Evolutionary conservation across 169 alveolate genomes (phyloP).

Genomic region (Babesia bigemina): DNA sequence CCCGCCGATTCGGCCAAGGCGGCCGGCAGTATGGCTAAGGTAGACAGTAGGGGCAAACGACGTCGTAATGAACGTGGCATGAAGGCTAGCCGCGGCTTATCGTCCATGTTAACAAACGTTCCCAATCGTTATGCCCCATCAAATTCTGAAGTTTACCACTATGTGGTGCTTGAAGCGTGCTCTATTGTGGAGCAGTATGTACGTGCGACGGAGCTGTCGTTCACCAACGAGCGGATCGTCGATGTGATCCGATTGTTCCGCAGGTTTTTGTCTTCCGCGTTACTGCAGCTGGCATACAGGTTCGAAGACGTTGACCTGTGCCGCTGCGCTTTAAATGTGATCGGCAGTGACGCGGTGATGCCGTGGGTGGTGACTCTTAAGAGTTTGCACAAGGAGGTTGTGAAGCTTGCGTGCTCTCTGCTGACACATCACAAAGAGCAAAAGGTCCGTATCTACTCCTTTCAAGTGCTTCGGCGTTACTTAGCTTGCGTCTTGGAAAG

Average conservation of each 20-base stretch:
- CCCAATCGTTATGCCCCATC: constrained; percentile 22
- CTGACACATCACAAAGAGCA: constrained; percentile 41
- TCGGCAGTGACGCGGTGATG: constrained; percentile 18
- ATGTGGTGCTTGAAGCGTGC: constrained; percentile 15
- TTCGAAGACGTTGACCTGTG: constrained; percentile 44
- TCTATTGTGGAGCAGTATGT: constrained; percentile 20
- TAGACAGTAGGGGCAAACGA: background rate
- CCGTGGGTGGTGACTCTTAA: constrained; percentile 47
- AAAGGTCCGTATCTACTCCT: constrained; percentile 25
- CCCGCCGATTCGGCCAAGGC: background rate
- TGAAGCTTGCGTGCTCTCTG: constrained; percentile 41
- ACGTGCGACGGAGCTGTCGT: constrained; percentile 3
- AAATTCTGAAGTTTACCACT: constrained; percentile 37
- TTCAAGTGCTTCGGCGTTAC: constrained; percentile 41
- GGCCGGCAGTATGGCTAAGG: background rate
- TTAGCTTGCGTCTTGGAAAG: constrained; percentile 20
- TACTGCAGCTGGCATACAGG: constrained; percentile 45
- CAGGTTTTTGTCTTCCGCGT: constrained; percentile 34
- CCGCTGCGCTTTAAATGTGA: constrained; percentile 9
- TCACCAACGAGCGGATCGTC: constrained; percentile 8
- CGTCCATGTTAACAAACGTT: background rate
- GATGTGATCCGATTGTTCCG: constrained; percentile 34
- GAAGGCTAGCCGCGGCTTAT: constrained; percentile 13
- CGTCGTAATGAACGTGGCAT: constrained; percentile 6
- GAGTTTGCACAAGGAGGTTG: constrained; percentile 24